Evolutionary conservation across 257 asterid species (phyloP), one percentile per base, ranked within the genome.

Genomic region (Penstemon davidsonii): DNA sequence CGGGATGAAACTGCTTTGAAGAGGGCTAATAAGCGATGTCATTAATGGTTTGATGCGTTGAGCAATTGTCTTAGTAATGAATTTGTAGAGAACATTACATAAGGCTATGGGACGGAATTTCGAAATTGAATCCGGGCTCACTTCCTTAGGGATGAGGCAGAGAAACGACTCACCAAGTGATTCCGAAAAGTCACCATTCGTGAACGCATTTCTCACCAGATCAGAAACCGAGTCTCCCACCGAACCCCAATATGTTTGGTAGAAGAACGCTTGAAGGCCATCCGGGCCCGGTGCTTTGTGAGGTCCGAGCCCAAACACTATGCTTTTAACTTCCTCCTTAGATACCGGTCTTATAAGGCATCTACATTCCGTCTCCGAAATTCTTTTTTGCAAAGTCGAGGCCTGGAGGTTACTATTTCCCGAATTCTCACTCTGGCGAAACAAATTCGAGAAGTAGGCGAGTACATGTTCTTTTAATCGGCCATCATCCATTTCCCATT

Each of bases 161-260:
- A 54, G 0, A 2, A 54, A 10, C 2, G 37, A 13, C 3, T 54
- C 37, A 19, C 36, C 36, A 0, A 7, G 1, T 0, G 37, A 9
- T 4, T 7, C 3, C 0, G 5, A 9, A 1, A 54, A 1, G 0
- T 0, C 1, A 3, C 60, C 40, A 0, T 25, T 2, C 0, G 0
- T 4, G 1, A 54, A 19, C 9, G 4, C 13, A 0, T 19, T 19
- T 0, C 4, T 0, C 0, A 10, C 37, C 5, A 54, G 1, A 0
- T 4, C n/a, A 7, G 5, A 6, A 0, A 19, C 12, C 0, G n/a
- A 18, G 3, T 6, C 7, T 7, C 37, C 37, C 0, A 54, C n/a
- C 0, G 7, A 1, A 0, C 0, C n/a, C 60, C 60, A 19, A 8
- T 3, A 5, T 5, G 8, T 19, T 5, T 18, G 60, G 18, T 6